Evolutionary conservation across 768 basidiomycete species (phyloP), one percentile per base, ranked within the genome.

Genomic region (Tricholoma sp.): DNA sequence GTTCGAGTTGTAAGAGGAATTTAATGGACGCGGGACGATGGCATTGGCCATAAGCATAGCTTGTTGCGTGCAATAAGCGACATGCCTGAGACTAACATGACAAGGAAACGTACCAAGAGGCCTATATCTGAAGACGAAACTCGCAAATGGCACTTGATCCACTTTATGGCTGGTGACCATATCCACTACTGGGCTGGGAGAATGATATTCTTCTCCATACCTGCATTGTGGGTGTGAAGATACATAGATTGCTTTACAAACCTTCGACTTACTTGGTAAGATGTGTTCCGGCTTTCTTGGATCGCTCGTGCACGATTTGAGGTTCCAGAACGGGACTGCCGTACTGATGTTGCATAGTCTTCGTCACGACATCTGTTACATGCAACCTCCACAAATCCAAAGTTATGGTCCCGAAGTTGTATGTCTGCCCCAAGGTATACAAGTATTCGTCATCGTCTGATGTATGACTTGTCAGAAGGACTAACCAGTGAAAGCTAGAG

Each of bases 251-350:
- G 16, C n/a, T 16, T 34, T 5, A 24, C 7, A 52, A 11, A 24
- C 27, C 43, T 24, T 22, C 18, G 12, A 57, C 56, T 12, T 50
- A 72, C 71, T 60, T 64, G 41, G 72, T 69, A 43, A 71, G 69
- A 57, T 74, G 73, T 9, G 66, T 64, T 16, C 71, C 71, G 1
- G 69, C 70, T 54, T 67, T 72, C 60, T 74, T 72, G 11, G 70
- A 70, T 43, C 58, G 62, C 50, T 74, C 72, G 55, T 72, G 71
- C 5, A 75, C 65, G 7, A 69, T 47, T 46, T 69, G 69, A 6
- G 54, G 50, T 47, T 70, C 68, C 31, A 72, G 60, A 8, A 66
- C 63, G 5, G 58, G 59, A 21, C 57, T 56, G 29, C 65, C 63
- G 32, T 68, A 67, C 31, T 56, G 58, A 60, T 71, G 67, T 50